Base-by-base conservation (phyloP, 2,329 filamentous ascomycete genomes). In the Ophiostoma australiae region DNA sequence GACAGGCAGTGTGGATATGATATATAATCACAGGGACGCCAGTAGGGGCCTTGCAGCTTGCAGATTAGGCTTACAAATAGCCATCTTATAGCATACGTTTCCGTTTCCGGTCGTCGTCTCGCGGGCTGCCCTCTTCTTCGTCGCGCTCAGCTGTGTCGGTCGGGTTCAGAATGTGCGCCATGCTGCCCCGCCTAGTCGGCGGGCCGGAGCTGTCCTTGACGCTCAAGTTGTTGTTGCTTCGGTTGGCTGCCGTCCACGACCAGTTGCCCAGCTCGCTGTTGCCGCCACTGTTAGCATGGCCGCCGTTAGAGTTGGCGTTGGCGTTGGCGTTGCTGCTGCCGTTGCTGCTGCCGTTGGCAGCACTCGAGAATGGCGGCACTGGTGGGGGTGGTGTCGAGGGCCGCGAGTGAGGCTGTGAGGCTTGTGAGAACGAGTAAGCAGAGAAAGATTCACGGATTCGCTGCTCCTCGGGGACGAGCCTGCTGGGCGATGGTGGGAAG, bases 131-230 rank as follows among this genome's bases (percentile, higher is more conserved):
- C 71, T 87, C 86, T 71, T 87, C 86, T 37, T 86, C 84, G 6
- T 85, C 83, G 52, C 84, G 80, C 77, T 87, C 86, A 6, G 81
- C 81, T 27, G 84, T 86, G 69, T 86, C 85, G 33, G 85, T 85
- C 0, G 86, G 86, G 75, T 88, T 88, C n/a, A 88, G 79, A 23
- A 88, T 88, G 72, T 88, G 86, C 0, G 86, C 86, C 85, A 88
- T 88, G 78, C 86, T 88, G 33, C 86, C 85, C 68, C 86, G 79
- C 66, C 86, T 79, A 0, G 86, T 88, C 0, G 85, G 84, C 1
- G 86, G 86, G 0, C 81, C 84, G 1, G 86, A 88, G 72, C 83
- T 83, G 74, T 88, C 86, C 73, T 82, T 84, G 66, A 87, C 76
- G 4, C 81, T 78, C 10, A 87, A 79, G 27, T 82, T 84, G 69